phyloP scores from a whole-genome alignment of 495 filamentous ascomycete genomes.

The Bathelium albidoporum region DNA sequence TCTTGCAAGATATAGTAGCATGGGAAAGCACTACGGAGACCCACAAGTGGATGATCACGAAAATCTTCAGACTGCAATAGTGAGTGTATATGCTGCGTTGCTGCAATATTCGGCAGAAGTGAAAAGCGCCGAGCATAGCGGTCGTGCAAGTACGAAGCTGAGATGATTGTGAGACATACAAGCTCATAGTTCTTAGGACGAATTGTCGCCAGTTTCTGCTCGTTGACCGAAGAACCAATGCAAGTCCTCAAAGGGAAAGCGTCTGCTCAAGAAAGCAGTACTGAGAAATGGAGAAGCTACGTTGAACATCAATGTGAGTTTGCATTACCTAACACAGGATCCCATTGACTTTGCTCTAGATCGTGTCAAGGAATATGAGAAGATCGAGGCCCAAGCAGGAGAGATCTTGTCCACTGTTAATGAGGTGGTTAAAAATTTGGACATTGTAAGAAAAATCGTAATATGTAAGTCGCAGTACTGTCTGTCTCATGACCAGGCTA shows the following conservation, averaged over 20 bases:
- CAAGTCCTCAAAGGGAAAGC: not conserved
- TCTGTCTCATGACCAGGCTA: not conserved
- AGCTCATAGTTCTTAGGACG: not conserved
- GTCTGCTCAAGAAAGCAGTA: not conserved
- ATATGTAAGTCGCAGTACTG: not conserved
- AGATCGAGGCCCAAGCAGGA: not conserved
- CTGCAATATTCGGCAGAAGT: not conserved
- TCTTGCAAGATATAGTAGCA: not conserved
- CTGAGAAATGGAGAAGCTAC: not conserved
- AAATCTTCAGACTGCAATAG: not conserved
- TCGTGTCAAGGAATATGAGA: not conserved
- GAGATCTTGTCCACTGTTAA: not conserved
- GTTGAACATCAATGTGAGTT: not conserved
- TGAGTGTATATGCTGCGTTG: not conserved
- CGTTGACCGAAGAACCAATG: not conserved
- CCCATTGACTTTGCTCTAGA: not conserved
- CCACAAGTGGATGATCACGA: not conserved
- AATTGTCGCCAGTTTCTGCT: not conserved
- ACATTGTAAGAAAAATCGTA: not conserved
- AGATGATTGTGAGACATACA: not conserved
- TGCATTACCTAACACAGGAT: not conserved
- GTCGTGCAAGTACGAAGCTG: not conserved
- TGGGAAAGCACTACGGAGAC: not conserved
- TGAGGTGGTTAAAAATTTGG: not conserved
- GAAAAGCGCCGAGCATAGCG: not conserved